Evolutionary conservation across 495 filamentous ascomycete species (phyloP).

Genomic region (Aspergillus sparsus): DNA sequence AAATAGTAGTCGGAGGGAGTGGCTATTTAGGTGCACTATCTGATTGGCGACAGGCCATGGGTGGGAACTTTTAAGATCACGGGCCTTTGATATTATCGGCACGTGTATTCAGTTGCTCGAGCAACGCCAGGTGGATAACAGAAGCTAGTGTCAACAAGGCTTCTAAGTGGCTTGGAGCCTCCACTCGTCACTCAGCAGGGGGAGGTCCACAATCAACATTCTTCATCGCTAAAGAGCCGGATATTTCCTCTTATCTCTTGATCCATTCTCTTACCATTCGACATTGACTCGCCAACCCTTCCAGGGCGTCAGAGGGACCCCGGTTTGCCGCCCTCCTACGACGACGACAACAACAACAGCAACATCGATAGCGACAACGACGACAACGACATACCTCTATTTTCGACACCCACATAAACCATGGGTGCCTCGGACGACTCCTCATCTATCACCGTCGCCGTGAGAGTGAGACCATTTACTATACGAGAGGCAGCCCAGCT

Average conservation of each 20-base stretch:
- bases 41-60: background rate
- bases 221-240: slow-evolving; percentile 9
- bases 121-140: slow-evolving; percentile 41
- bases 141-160: slow-evolving; percentile 38
- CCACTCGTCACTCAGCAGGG: slow-evolving; percentile 18
- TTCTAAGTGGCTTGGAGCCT: slow-evolving; percentile 20
- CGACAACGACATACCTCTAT: too few species aligned
- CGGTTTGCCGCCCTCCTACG: slow-evolving; percentile 21
- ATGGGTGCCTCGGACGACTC: slow-evolving; percentile 61
- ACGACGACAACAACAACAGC: slow-evolving; percentile 9
- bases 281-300: slow-evolving; percentile 22
- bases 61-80: background rate
- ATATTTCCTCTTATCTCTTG: slow-evolving; percentile 16
- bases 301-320: slow-evolving; percentile 23
- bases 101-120: slow-evolving; percentile 33
- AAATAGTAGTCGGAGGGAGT: too few species aligned
- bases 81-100: slow-evolving; percentile 2
- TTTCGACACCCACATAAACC: slow-evolving; percentile 20
- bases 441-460: slow-evolving; percentile 69
- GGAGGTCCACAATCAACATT: slow-evolving; percentile 34
- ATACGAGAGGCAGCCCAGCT: slow-evolving; percentile 66
- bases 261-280: slow-evolving; percentile 10
- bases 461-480: slow-evolving; percentile 92
- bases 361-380: too few species aligned
- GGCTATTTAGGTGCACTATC: too few species aligned